Conservation (phyloP, 345 rosid genomes). For the Dipteronia dyeriana region DNA sequence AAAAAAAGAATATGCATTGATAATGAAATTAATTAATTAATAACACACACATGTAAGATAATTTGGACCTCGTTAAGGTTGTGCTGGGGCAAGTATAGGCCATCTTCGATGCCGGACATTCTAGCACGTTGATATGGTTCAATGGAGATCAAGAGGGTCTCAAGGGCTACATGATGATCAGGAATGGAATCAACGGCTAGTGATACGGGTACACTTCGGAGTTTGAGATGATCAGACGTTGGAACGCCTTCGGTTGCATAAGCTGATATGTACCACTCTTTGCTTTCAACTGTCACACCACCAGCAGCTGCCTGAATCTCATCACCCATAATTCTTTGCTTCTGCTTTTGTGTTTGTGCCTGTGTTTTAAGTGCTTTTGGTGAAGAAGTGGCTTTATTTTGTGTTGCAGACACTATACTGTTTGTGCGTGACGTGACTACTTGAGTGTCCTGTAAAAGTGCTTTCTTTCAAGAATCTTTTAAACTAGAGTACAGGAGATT, state of each 20-base stretch:
- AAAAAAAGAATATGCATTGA: too few species aligned
- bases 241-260: slow-evolving; percentile 44
- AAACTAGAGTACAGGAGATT: too few species aligned
- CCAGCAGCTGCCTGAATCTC: too few species aligned
- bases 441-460: too few species aligned
- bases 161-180: slow-evolving; percentile 31
- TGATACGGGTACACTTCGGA: slow-evolving; percentile 25
- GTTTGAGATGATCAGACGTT: slow-evolving; percentile 40
- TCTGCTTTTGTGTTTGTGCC: too few species aligned
- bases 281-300: slow-evolving; percentile 25
- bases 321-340: too few species aligned
- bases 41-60: neutral
- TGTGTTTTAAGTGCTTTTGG: too few species aligned
- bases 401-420: too few species aligned
- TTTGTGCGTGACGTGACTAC: too few species aligned
- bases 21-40: too few species aligned
- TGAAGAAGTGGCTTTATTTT: too few species aligned
- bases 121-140: slow-evolving; percentile 43
- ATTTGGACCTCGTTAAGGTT: slow-evolving; percentile 35
- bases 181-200: slow-evolving; percentile 28
- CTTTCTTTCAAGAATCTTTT: too few species aligned
- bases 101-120: slow-evolving; percentile 40
- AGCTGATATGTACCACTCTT: slow-evolving; percentile 42
- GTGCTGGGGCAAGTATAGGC: slow-evolving; percentile 33
- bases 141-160: slow-evolving; percentile 40